These are phyloP conservation scores for Hypoxylon sp. DNA, from an alignment of 2,329 filamentous ascomycete genomes.

Conservation along the genomic window DNA sequence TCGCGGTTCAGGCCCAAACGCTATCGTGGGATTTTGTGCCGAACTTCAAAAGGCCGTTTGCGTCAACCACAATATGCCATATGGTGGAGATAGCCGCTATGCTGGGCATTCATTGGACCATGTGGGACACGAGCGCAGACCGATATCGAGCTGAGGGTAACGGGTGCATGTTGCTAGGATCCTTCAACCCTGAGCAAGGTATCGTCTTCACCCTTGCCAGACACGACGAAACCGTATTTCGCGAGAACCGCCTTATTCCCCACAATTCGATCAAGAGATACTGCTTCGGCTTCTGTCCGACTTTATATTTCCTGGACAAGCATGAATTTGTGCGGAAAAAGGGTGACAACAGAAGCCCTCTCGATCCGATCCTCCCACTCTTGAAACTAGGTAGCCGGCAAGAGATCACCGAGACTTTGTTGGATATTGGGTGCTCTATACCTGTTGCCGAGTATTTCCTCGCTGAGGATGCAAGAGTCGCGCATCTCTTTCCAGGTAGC, in stretches of 20 bases:
- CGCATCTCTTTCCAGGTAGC: constrained; percentile 66
- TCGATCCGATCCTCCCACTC: constrained; percentile 58
- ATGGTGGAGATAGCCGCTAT: constrained; percentile 67
- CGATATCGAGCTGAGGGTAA: constrained; percentile 69
- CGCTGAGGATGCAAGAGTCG: constrained; percentile 56
- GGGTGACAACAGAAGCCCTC: not conserved
- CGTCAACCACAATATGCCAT: constrained; percentile 68
- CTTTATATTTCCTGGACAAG: constrained; percentile 60
- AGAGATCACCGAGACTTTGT: constrained; percentile 66
- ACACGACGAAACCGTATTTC: constrained; percentile 63
- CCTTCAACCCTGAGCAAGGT: constrained; percentile 63
- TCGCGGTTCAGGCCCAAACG: constrained; percentile 43
- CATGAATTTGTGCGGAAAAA: constrained; percentile 11
- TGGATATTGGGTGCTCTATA: constrained; percentile 66
- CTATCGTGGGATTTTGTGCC: constrained; percentile 48
- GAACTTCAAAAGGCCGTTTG: constrained; percentile 52
- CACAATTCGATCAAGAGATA: constrained; percentile 66
- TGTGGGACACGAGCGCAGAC: constrained; percentile 66
- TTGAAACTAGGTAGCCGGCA: constrained; percentile 60
- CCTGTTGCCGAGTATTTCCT: constrained; percentile 60
- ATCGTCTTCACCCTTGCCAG: constrained; percentile 68
- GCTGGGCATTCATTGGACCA: constrained; percentile 70
- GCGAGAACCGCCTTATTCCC: constrained; percentile 66
- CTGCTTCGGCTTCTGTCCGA: constrained; percentile 68
- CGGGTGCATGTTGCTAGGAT: constrained; percentile 64